Base-by-base conservation (phyloP, 495 filamentous ascomycete species). In the Aspergillus bertholletiae region DNA sequence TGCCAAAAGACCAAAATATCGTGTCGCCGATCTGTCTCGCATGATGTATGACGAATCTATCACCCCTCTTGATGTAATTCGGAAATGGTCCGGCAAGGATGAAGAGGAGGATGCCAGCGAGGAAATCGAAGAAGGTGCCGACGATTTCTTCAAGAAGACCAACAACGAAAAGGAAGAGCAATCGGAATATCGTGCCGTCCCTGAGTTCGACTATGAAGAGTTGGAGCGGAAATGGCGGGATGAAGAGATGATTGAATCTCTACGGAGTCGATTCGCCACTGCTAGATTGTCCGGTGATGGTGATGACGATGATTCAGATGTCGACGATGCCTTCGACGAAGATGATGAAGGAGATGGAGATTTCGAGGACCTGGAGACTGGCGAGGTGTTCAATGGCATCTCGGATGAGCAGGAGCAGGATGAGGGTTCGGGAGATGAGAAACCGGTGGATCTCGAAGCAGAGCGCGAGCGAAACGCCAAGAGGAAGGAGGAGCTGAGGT, bases 381-480 rank as follows among this genome's bases (percentile, higher is more conserved):
- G 84, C 4, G 89, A 90, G 56, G 74, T 59, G 2, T 75, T 77
- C 54, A 69, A 75, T 43, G 76, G 70, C 8, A 65, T 73, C 43
- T 55, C 80, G 21, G 66, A 79, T 26, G 76, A 72, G 0, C 69
- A 74, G 13, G 73, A 72, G 3, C 62, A 67, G 5, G 66, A 64
- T 7, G 66, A 66, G 22, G 58, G 30, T 28, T 60, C 65, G 9
- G 63, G 63, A 32, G 60, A 67, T 32, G 64, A 73, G 30, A 59
- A 68, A 54, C 64, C 74, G 12, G 60, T 70, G 9, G 81, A 81
- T 28, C 63, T 95, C 23, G 88, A 90, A 65, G 88, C 85, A 3
- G 94, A 98, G 70, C 87, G 94, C 53, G 90, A 91, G 62, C 88
- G 82, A 62, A 98, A 97, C 62, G 94, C 94, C 0, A 83, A 86